Evolutionary conservation across 2,329 filamentous ascomycete species (phyloP), one percentile per base, ranked within the genome.

Genomic region (Fusarium floridanum): DNA sequence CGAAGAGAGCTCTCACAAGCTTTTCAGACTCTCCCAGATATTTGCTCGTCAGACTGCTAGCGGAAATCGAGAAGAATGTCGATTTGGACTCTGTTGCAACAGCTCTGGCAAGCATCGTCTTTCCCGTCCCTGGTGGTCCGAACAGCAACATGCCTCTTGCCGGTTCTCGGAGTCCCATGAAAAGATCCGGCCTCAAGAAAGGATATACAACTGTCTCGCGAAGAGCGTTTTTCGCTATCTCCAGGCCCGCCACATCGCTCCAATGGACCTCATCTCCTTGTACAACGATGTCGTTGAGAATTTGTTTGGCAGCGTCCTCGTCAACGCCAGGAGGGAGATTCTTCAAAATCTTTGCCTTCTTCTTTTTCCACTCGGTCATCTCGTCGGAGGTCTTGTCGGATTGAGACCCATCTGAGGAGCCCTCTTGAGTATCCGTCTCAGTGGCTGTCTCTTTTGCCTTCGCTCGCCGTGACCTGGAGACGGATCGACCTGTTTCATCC

Each of bases 151-250:
- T 98, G 7, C 97, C 97, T 67, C 95, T 89, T 16, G 97, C 96
- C 22, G 97, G 97, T 80, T 99, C 97, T 43, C 97, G 93, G 12
- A 99, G 88, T 0, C 97, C 97, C 90, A 96, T 97, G 84, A 99
- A 99, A 3, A 99, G 85, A 83, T 99, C 97, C 2, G 97, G 97
- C 2, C 97, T 93, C 12, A 99, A 86, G 81, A 99, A 98, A 0
- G 97, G 97, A 79, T 99, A 99, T 3, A 99, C 96, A 2, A 99
- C 97, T 1, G 95, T 95, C 83, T 99, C 97, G 79, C 97, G 96
- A 60, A 99, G 85, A 0, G 97, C 95, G 65, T 91, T 94, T 81
- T 99, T 99, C 37, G 97, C 97, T 63, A 93, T 89, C 60, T 98
- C 94, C 5, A 99, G 86, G 1, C 97, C 97, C 1, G 97, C 95